These are phyloP conservation scores for Cucurbita maxima DNA, from an alignment of 306 rosid genomes.

Conservation along the genomic window DNA sequence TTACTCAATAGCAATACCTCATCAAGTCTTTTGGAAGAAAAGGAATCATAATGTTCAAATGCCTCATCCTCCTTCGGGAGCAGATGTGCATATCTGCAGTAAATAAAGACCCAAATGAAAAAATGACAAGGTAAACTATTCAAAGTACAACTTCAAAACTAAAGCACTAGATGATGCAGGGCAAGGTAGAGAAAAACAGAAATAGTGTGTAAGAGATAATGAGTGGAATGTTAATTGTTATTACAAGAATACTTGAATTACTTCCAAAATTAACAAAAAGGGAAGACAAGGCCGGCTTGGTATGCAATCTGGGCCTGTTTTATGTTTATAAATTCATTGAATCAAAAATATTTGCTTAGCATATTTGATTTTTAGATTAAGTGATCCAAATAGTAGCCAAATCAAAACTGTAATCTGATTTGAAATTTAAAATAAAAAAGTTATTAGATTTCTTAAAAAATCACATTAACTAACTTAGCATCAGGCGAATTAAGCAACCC, in stretches of 20 bases:
- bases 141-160: background rate
- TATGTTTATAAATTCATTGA: background rate
- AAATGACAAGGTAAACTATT: background rate
- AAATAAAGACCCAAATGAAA: background rate
- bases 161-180: background rate
- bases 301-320: background rate
- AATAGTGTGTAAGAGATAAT: background rate
- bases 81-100: conserved; percentile 56
- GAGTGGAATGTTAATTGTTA: background rate
- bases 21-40: conserved; percentile 78
- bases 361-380: background rate
- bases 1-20: conserved; percentile 45
- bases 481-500: no score
- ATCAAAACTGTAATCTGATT: no score
- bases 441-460: no score
- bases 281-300: background rate
- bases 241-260: background rate
- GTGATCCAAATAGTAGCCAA: background rate
- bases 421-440: no score
- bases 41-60: conserved; percentile 64
- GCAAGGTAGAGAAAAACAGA: background rate
- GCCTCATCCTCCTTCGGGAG: conserved; percentile 87
- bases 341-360: no score
- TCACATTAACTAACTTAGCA: no score
- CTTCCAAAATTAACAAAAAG: background rate